Conservation (phyloP, 768 basidiomycete species). For the Strobilomyces echinocephalus region DNA sequence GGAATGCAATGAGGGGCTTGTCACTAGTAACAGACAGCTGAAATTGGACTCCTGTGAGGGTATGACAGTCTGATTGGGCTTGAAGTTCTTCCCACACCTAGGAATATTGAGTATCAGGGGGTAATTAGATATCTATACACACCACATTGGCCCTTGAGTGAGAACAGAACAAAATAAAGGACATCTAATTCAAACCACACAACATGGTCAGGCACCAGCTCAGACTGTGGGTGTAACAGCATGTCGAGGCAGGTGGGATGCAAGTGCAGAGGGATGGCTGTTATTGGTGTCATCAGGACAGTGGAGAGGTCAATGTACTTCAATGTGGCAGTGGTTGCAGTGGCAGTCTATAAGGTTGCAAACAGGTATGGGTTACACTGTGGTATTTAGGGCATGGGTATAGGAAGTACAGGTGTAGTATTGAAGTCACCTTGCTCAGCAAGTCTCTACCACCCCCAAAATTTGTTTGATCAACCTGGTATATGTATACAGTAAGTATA, state of each 20-base stretch:
- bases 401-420: too few relatives aligned
- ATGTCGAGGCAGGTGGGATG: constrained; percentile 72
- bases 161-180: too few relatives aligned
- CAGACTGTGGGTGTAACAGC: constrained; percentile 79
- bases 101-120: neutral
- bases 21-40: constrained; percentile 31
- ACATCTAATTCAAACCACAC: constrained; percentile 58
- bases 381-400: too few relatives aligned
- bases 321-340: constrained; percentile 19
- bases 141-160: constrained; percentile 13
- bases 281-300: constrained; percentile 21
- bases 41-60: constrained; percentile 47
- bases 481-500: too few relatives aligned
- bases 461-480: too few relatives aligned
- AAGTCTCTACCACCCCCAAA: too few relatives aligned
- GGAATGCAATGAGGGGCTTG: constrained; percentile 40
- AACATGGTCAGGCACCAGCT: constrained; percentile 60
- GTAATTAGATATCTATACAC: neutral
- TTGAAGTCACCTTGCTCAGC: too few relatives aligned
- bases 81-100: constrained; percentile 39
- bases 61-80: constrained; percentile 36
- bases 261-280: constrained; percentile 44
- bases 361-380: too few relatives aligned
- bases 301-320: constrained; percentile 29
- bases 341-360: constrained; percentile 46